Base-by-base conservation (phyloP, 164 flowering plant species). In the Pachysandra terminalis region DNA sequence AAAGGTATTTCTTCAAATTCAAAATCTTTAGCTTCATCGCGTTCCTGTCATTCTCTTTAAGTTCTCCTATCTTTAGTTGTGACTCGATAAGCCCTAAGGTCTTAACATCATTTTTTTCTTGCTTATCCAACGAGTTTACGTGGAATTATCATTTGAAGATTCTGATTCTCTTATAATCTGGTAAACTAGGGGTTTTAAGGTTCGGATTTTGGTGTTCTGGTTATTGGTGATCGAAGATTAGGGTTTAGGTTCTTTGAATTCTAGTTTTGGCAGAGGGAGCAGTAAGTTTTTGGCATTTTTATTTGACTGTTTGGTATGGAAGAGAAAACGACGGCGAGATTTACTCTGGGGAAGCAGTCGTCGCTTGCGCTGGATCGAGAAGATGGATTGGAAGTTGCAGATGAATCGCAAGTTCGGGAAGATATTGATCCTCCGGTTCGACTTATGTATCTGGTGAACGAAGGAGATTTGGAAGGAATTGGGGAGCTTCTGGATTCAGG, bases 401-500 rank as follows among this genome's bases (percentile, higher is more conserved):
- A 49, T 23, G 67, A 61, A 3, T 40, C 49, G 22, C 37, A 14
- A 40, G 54, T 62, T 19, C 68, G 68, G 27, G 86, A 79, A 27
- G 85, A 60, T 4, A 73, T 89, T 24, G 86, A 83, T 56, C 76
- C 81, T 0, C 72, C 84, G 5, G 74, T 93, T 64, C 74, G 80
- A 80, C 66, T 93, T 48, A 86, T 93, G 97, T 93, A 84, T 63
- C 68, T 81, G 63, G 87, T 87, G 5, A 85, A 85, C 32, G 98
- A 86, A 67, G 89, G 92, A 5, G 92, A 93, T 65, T 24, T 93
- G 74, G 96, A 89, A 0, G 92, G 90, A 19, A 81, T 93, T 0
- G 59, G 62, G 68, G 94, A 90, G 79, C 72, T 86, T 3, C 61
- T 93, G 75, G 87, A 86, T 51, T 81, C 84, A 2, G 97, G 91